A percentile compares a stretch with the other conserved stretches of the same genome.
Evolutionary conservation across 1,284 basidiomycete genomes (phyloP).

Genomic region (Heterobasidion parviporum): DNA sequence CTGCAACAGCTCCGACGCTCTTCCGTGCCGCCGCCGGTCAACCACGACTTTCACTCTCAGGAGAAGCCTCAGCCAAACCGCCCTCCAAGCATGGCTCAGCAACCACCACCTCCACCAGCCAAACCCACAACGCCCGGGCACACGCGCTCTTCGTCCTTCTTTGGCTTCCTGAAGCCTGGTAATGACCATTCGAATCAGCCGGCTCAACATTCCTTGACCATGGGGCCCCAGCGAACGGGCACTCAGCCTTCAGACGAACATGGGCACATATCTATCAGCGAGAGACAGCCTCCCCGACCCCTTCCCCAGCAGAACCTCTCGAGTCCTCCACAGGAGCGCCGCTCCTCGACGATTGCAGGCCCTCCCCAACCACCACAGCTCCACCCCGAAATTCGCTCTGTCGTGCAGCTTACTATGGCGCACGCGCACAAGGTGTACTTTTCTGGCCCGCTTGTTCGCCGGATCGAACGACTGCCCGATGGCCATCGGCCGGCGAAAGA

Average conservation of each 20-base stretch:
- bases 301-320: not conserved
- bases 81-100: constrained; percentile 11
- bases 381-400: constrained; percentile 73
- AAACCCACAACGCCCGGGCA: constrained; percentile 10
- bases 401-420: constrained; percentile 57
- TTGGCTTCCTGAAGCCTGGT: constrained; percentile 25
- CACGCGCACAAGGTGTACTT: constrained; percentile 77
- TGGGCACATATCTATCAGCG: not conserved
- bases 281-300: not conserved
- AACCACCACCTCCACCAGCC: constrained; percentile 12
- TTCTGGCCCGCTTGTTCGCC: constrained; percentile 70
- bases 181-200: not conserved
- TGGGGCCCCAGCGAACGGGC: not conserved
- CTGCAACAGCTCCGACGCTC: constrained; percentile 34
- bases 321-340: constrained; percentile 3
- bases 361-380: constrained; percentile 27
- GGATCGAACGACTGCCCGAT: constrained; percentile 68
- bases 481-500: constrained; percentile 66
- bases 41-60: constrained; percentile 6
- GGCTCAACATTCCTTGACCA: not conserved
- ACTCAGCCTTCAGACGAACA: constrained; percentile 3
- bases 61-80: constrained; percentile 17
- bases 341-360: constrained; percentile 10
- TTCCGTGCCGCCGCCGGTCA: constrained; percentile 19
- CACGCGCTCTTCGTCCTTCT: constrained; percentile 30